A percentile compares a stretch with the other conserved stretches of the same genome.
Evolutionary conservation across 1,139 yeast species (phyloP).

Genomic region (Blastobotrys aristatus): DNA sequence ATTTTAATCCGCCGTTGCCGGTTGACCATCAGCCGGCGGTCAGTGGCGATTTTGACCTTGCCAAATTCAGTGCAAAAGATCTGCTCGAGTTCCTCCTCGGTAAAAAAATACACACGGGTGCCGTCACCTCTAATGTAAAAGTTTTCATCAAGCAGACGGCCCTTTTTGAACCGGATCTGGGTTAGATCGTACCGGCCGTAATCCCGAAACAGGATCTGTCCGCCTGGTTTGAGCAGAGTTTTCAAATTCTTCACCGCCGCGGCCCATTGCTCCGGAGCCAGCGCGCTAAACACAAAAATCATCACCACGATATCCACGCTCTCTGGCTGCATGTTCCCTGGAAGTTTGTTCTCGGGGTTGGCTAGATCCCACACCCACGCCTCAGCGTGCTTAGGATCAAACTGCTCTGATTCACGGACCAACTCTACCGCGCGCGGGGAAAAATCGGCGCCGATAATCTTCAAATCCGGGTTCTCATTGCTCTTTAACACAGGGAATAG

Average conservation of each 20-base stretch:
- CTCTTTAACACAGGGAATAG: slow-evolving; percentile 81
- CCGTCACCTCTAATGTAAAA: slow-evolving; percentile 98
- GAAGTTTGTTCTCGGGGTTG: slow-evolving; percentile 62
- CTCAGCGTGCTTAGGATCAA: slow-evolving; percentile 59
- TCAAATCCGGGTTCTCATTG: slow-evolving; percentile 72
- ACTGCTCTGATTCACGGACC: slow-evolving; percentile 60
- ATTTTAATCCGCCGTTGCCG: slow-evolving; percentile 87
- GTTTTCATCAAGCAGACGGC: slow-evolving; percentile 81
- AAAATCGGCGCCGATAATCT: slow-evolving; percentile 83
- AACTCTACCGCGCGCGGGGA: slow-evolving; percentile 86
- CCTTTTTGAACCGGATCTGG: slow-evolving; percentile 88
- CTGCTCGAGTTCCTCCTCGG: slow-evolving; percentile 79
- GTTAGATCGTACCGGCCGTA: slow-evolving; percentile 96
- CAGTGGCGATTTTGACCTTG: slow-evolving; percentile 78
- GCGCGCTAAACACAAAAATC: slow-evolving; percentile 91
- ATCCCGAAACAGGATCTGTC: slow-evolving; percentile 82
- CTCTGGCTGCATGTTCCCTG: slow-evolving; percentile 74
- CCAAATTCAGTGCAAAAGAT: slow-evolving; percentile 65
- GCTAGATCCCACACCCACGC: slow-evolving; percentile 97
- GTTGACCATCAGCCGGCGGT: slow-evolving; percentile 83
- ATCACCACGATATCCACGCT: slow-evolving; percentile 87
- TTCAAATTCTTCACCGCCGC: slow-evolving; percentile 67
- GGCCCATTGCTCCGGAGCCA: slow-evolving; percentile 88
- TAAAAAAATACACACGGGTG: slow-evolving; percentile 92
- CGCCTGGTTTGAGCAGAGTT: slow-evolving; percentile 85